These are phyloP conservation scores for Yarrowia sp. DNA, from an alignment of 805 yeast species.

Conservation along the genomic window DNA sequence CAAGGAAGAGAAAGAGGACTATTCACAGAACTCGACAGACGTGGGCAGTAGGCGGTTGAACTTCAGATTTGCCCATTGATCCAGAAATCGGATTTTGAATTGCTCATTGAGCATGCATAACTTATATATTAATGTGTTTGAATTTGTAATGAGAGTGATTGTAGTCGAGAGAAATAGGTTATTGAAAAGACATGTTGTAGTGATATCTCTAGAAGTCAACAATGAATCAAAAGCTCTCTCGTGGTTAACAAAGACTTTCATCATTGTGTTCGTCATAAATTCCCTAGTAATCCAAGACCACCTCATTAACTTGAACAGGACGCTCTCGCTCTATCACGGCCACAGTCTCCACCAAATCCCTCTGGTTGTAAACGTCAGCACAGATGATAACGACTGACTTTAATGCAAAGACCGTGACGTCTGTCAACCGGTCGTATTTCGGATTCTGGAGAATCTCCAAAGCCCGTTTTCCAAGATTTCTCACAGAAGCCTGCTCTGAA, in stretches of 20 bases:
- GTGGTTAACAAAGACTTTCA: too few relatives aligned
- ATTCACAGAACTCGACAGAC: slow-evolving; percentile 58
- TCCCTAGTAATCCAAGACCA: slow-evolving; percentile 11
- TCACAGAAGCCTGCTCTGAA: slow-evolving; percentile 53
- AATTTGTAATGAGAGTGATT: too few relatives aligned
- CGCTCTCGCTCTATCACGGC: slow-evolving; percentile 16
- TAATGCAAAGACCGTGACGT: slow-evolving; percentile 42
- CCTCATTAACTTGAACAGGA: slow-evolving; percentile 8
- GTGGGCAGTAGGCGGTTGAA: slow-evolving; percentile 67
- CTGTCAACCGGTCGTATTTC: slow-evolving; percentile 38
- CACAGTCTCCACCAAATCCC: slow-evolving; percentile 39
- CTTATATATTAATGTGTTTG: slow-evolving; percentile 6
- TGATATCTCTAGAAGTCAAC: too few relatives aligned
- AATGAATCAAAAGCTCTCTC: too few relatives aligned
- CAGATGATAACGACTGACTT: slow-evolving; percentile 41
- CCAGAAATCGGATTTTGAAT: too few relatives aligned
- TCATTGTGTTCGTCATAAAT: too few relatives aligned
- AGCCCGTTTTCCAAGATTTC: slow-evolving; percentile 54
- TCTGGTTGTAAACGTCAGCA: slow-evolving; percentile 43
- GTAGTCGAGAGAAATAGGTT: too few relatives aligned
- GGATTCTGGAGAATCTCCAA: slow-evolving; percentile 41
- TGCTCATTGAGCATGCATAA: slow-evolving; percentile 42
- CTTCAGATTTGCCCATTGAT: slow-evolving; percentile 51
- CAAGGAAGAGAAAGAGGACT: slow-evolving; percentile 58
- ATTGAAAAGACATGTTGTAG: too few relatives aligned